phyloP scores from a whole-genome alignment of 75 land plant species.

The Isoetes taiwanensis region DNA sequence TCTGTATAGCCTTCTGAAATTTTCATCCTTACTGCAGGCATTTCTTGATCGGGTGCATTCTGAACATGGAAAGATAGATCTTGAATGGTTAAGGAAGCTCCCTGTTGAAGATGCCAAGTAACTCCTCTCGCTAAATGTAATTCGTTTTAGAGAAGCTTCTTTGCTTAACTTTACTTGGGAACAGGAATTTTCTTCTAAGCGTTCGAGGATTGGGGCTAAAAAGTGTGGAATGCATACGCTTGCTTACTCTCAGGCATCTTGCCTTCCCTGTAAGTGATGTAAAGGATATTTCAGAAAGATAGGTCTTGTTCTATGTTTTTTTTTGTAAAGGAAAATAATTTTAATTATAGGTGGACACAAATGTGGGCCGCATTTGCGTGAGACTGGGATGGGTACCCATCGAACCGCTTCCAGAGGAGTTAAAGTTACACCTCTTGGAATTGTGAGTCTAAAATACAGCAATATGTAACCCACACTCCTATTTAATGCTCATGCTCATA shows the following conservation, averaged over 20 bases:
- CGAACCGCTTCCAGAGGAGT: conserved; percentile 47
- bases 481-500: background rate
- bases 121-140: conserved; percentile 9
- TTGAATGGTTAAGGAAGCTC: conserved; percentile 78
- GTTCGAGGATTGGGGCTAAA: conserved; percentile 66
- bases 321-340: background rate
- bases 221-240: conserved; percentile 81
- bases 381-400: conserved; percentile 96
- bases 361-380: conserved; percentile 74
- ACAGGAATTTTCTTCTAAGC: conserved; percentile 71
- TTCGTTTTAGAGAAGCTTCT: background rate
- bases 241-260: conserved; percentile 62
- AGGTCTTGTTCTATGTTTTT: background rate
- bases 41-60: conserved; percentile 50
- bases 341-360: conserved; percentile 60
- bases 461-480: background rate
- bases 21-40: conserved; percentile 45
- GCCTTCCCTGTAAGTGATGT: conserved; percentile 70
- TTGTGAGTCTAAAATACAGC: conserved; percentile 29
- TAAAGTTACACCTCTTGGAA: conserved; percentile 55
- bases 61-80: conserved; percentile 70
- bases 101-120: conserved; percentile 73
- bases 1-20: too few relatives aligned
- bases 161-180: background rate
- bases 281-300: background rate